phyloP scores from a whole-genome alignment of 257 asterid species.

The Hygrophila difformis region DNA sequence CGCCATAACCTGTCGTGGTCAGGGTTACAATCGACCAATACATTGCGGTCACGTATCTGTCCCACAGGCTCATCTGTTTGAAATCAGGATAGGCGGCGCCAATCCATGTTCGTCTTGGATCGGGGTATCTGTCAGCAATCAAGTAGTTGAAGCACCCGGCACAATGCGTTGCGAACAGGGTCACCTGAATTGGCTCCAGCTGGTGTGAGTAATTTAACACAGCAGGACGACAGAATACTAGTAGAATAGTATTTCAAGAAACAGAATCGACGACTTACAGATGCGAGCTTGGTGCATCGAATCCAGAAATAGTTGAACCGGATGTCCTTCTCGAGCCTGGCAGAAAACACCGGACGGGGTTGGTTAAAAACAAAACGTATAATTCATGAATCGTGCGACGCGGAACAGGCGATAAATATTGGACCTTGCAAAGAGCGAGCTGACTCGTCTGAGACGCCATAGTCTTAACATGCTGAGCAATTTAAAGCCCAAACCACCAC shows the following conservation, averaged over 20 bases:
- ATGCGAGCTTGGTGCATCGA: conserved; percentile 67
- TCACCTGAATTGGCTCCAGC: conserved; percentile 53
- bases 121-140: conserved; percentile 51
- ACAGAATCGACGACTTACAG: no score
- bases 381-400: no score
- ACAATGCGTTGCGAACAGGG: conserved; percentile 50
- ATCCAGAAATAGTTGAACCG: conserved; percentile 92
- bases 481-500: conserved; percentile 57
- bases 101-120: conserved; percentile 44
- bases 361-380: conserved; percentile 1
- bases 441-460: conserved; percentile 92
- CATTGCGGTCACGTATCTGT: conserved; percentile 47
- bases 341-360: conserved; percentile 14
- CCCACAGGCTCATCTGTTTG: conserved; percentile 31
- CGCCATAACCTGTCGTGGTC: conserved; percentile 16
- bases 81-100: conserved; percentile 45
- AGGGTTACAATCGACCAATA: conserved; percentile 63
- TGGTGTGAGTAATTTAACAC: no score
- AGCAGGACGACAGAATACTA: no score
- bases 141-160: conserved; percentile 56
- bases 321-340: conserved; percentile 87
- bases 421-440: conserved; percentile 79
- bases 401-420: neutral
- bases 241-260: no score
- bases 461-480: conserved; percentile 83